Conservation (phyloP, 495 filamentous ascomycete genomes). For the Podospora pseudocomata region DNA sequence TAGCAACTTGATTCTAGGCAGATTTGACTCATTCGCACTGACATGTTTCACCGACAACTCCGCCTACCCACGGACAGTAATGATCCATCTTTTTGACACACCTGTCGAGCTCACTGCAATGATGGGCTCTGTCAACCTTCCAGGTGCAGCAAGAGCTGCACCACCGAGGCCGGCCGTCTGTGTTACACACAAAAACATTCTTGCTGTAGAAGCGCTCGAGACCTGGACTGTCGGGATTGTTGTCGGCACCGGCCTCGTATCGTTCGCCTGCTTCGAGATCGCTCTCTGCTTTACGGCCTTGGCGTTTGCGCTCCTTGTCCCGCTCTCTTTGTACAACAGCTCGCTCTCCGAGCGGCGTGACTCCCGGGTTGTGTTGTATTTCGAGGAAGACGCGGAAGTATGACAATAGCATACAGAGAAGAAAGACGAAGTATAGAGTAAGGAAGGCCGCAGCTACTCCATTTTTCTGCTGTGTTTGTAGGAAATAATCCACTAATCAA, state of each 20-base stretch:
- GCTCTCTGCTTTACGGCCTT: slow-evolving; percentile 11
- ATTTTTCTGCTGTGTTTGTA: slow-evolving; percentile 47
- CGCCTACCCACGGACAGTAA: slow-evolving; percentile 94
- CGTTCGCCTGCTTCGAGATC: slow-evolving; percentile 43
- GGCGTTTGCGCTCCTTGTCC: slow-evolving; percentile 25
- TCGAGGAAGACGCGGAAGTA: slow-evolving; percentile 66
- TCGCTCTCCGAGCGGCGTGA: slow-evolving; percentile 57
- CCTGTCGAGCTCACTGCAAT: slow-evolving; percentile 73
- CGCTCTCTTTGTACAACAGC: slow-evolving; percentile 24
- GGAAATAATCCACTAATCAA: slow-evolving; percentile 58
- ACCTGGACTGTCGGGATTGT: slow-evolving; percentile 44
- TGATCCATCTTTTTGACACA: slow-evolving; percentile 91
- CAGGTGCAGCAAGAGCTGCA: slow-evolving; percentile 75
- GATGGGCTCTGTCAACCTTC: slow-evolving; percentile 82
- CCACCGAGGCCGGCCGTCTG: slow-evolving; percentile 74
- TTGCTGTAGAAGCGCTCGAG: slow-evolving; percentile 66
- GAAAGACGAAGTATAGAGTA: slow-evolving; percentile 64
- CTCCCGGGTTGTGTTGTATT: slow-evolving; percentile 65
- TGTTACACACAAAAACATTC: slow-evolving; percentile 77
- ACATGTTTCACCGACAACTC: slow-evolving; percentile 75
- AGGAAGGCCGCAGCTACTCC: slow-evolving; percentile 65
- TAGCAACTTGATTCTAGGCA: background rate
- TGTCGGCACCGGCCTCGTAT: slow-evolving; percentile 35
- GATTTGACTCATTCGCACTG: slow-evolving; percentile 17
- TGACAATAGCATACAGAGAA: slow-evolving; percentile 60